These are phyloP conservation scores for Lactarius sanguifluus DNA, from an alignment of 768 basidiomycete species.

Conservation along the genomic window DNA sequence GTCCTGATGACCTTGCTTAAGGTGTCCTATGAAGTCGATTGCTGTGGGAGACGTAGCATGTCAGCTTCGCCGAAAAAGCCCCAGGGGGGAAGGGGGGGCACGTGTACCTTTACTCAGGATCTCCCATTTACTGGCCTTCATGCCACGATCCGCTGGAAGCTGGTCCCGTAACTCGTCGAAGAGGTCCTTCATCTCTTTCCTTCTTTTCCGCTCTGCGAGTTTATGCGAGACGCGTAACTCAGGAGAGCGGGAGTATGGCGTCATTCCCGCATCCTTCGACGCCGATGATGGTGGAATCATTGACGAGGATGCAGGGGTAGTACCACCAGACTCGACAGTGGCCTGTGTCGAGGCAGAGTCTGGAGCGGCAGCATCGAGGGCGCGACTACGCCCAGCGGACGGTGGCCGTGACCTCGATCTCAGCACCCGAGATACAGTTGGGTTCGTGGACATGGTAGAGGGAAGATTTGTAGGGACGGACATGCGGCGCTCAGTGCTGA, in stretches of 20 bases:
- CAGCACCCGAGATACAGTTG: conserved; percentile 50
- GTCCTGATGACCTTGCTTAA: conserved; percentile 76
- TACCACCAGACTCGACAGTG: conserved; percentile 23
- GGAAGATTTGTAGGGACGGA: conserved; percentile 53
- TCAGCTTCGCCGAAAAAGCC: background rate
- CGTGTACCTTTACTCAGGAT: conserved; percentile 89
- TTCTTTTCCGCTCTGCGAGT: conserved; percentile 91
- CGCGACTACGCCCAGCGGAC: conserved; percentile 40
- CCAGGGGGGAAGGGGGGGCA: background rate
- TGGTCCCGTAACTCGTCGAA: conserved; percentile 96
- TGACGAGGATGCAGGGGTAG: conserved; percentile 29
- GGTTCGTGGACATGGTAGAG: conserved; percentile 48
- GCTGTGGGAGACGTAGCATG: conserved; percentile 45
- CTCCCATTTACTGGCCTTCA: conserved; percentile 99
- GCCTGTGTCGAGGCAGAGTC: conserved; percentile 34
- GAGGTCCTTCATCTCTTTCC: conserved; percentile 99
- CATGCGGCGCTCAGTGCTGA: conserved; percentile 69
- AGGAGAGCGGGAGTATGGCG: conserved; percentile 93
- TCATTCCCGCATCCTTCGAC: conserved; percentile 41
- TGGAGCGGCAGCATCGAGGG: conserved; percentile 41
- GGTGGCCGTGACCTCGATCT: conserved; percentile 46
- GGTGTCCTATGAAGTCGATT: conserved; percentile 80
- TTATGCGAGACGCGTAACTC: conserved; percentile 96
- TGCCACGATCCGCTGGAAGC: conserved; percentile 86
- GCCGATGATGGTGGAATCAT: conserved; percentile 42